Conservation (phyloP, 768 basidiomycete species). For the Naganishia antarctica region DNA sequence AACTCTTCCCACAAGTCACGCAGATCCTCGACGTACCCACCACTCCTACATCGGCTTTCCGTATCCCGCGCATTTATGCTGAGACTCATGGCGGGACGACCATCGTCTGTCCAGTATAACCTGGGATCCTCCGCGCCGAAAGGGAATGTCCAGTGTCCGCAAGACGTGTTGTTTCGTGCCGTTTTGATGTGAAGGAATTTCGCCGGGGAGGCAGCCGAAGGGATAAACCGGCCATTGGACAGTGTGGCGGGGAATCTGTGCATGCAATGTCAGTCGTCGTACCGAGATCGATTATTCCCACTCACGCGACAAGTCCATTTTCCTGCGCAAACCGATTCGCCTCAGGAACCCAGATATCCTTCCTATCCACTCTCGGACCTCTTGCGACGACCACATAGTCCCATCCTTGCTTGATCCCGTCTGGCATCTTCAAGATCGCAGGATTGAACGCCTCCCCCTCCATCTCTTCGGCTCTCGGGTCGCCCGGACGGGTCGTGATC, state of each 20-base stretch:
- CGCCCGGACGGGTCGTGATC: not conserved
- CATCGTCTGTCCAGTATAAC: constrained; percentile 12
- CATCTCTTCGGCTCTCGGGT: not conserved
- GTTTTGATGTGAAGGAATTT: constrained; percentile 4
- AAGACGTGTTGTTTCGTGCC: constrained; percentile 1
- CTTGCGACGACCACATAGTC: constrained; percentile 13
- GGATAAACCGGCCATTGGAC: not conserved
- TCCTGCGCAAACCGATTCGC: constrained; percentile 2
- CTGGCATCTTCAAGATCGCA: constrained; percentile 11
- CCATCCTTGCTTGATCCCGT: constrained; percentile 2
- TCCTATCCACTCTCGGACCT: not conserved
- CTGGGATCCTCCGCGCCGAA: constrained; percentile 10
- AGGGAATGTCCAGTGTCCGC: constrained; percentile 11
- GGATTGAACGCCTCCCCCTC: constrained; percentile 10
- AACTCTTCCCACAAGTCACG: constrained; percentile 7
- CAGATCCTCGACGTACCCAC: constrained; percentile 3
- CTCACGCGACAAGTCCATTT: constrained; percentile 7
- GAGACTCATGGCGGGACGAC: constrained; percentile 3
- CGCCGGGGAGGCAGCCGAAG: not conserved
- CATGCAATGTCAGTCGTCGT: no score
- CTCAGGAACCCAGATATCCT: constrained; percentile 5
- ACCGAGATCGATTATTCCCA: no score
- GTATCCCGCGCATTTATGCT: constrained; percentile 9
- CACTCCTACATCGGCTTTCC: not conserved
- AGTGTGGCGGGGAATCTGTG: not conserved